Conservation (phyloP, 108 stramenopile genomes). For the Phaeodactylum tricornutum region DNA sequence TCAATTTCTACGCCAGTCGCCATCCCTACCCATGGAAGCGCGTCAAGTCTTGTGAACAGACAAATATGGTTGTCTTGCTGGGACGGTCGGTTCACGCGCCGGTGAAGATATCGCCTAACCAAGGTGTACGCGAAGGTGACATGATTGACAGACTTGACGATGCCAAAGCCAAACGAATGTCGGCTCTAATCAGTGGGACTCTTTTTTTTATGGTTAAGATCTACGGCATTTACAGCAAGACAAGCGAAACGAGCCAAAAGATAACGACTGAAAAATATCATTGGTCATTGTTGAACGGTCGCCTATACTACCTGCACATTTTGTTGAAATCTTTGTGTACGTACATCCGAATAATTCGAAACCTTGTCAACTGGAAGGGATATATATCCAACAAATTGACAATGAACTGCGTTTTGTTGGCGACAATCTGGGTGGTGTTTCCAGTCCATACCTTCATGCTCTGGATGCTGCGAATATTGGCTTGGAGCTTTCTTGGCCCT, state of each 20-base stretch:
- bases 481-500: conserved; percentile 12
- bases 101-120: conserved; percentile 16
- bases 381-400: conserved; percentile 31
- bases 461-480: conserved; percentile 15
- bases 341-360: conserved; percentile 30
- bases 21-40: conserved; percentile 35
- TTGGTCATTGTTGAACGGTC: conserved; percentile 12
- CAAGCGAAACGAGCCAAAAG: conserved; percentile 9
- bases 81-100: conserved; percentile 12
- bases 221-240: conserved; percentile 27
- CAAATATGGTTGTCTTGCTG: conserved; percentile 14
- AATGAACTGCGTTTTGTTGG: conserved; percentile 26
- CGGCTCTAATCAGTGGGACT: conserved; percentile 8
- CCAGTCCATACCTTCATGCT: conserved; percentile 35
- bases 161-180: conserved; percentile 19
- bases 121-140: conserved; percentile 19
- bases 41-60: conserved; percentile 29
- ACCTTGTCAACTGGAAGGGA: conserved; percentile 55
- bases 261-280: conserved; percentile 3
- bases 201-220: conserved; percentile 12
- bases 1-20: conserved; percentile 15
- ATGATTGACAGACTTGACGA: conserved; percentile 10
- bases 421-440: conserved; percentile 30
- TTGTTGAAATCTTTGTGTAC: conserved; percentile 22
- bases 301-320: conserved; percentile 16